Percentiles rank a stretch among this genome's conserved stretches.
These are phyloP conservation scores for Coniochaeta hoffmannii DNA, from an alignment of 2,329 filamentous ascomycete genomes.

Conservation along the genomic window DNA sequence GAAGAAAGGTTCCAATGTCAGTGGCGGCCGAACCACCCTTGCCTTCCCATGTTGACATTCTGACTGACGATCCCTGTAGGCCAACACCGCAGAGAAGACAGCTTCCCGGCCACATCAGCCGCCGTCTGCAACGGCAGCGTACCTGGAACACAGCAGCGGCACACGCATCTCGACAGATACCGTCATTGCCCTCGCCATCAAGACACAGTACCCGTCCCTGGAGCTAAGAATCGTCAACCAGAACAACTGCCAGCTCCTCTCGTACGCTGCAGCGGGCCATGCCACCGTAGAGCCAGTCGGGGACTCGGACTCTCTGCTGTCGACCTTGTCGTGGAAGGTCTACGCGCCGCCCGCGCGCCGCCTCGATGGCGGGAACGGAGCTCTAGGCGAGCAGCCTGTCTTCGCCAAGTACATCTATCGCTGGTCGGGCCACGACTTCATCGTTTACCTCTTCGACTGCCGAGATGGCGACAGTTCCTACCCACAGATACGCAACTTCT, in stretches of 20 bases:
- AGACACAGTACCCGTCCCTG: slow-evolving; percentile 33
- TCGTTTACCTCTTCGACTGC: slow-evolving; percentile 34
- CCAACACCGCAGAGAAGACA: background rate
- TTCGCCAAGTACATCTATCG: slow-evolving; percentile 36
- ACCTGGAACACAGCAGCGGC: slow-evolving; percentile 27
- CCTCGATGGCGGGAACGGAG: slow-evolving; percentile 29
- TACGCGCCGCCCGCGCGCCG: slow-evolving; percentile 33
- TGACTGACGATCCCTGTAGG: background rate
- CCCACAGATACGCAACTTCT: slow-evolving; percentile 25
- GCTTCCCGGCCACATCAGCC: background rate
- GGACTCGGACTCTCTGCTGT: slow-evolving; percentile 20
- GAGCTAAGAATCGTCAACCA: slow-evolving; percentile 30
- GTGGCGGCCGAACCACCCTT: too few relatives aligned
- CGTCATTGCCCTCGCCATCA: slow-evolving; percentile 31
- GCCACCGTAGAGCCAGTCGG: slow-evolving; percentile 18
- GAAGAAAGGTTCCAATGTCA: too few relatives aligned
- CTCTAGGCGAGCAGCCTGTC: slow-evolving; percentile 21
- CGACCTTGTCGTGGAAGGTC: slow-evolving; percentile 28
- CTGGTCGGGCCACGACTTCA: slow-evolving; percentile 33
- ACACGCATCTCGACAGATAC: slow-evolving; percentile 34
- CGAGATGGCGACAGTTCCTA: slow-evolving; percentile 29
- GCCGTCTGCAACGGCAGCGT: background rate
- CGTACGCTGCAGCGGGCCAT: slow-evolving; percentile 32
- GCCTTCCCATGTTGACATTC: too few relatives aligned
- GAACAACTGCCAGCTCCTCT: slow-evolving; percentile 27